phyloP scores from a whole-genome alignment of 768 basidiomycete species.

The Russula foetens region DNA sequence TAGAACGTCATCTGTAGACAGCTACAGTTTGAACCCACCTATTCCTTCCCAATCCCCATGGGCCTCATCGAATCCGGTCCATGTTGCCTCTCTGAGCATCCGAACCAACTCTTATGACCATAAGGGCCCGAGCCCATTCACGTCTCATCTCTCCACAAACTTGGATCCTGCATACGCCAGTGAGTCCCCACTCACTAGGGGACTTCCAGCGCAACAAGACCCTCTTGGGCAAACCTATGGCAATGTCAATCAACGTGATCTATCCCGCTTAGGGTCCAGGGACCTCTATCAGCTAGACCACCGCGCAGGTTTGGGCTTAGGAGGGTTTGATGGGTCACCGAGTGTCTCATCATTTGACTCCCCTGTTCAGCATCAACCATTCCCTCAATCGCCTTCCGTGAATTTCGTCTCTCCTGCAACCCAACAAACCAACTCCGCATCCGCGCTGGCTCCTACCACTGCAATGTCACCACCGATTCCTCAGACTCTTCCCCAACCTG shows the following conservation, averaged over 20 bases:
- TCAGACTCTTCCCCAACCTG: slow-evolving; percentile 5
- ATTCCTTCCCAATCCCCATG: slow-evolving; percentile 12
- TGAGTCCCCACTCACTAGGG: slow-evolving; percentile 10
- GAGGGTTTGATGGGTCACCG: slow-evolving; percentile 10
- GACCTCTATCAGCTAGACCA: slow-evolving; percentile 16
- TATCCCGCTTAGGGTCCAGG: slow-evolving; percentile 16
- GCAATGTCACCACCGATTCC: neutral
- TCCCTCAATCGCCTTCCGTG: slow-evolving; percentile 15
- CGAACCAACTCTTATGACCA: slow-evolving; percentile 13
- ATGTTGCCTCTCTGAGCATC: neutral
- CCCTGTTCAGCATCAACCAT: slow-evolving; percentile 13
- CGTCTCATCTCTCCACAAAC: slow-evolving; percentile 1
- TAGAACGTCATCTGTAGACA: slow-evolving; percentile 11
- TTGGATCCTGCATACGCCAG: slow-evolving; percentile 10
- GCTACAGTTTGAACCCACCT: slow-evolving; percentile 12
- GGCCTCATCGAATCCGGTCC: slow-evolving; percentile 5
- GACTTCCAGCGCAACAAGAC: slow-evolving; percentile 13
- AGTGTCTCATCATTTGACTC: slow-evolving; percentile 13
- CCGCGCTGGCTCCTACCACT: neutral
- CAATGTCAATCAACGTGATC: slow-evolving; percentile 17
- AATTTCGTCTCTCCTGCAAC: slow-evolving; percentile 5
- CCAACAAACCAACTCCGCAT: neutral
- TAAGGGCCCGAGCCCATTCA: slow-evolving; percentile 8
- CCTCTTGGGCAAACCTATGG: slow-evolving; percentile 3
- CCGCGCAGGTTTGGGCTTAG: slow-evolving; percentile 11